Base-by-base conservation (phyloP, 2,329 filamentous ascomycete species). In the Sporothrix pseudoabietina region DNA sequence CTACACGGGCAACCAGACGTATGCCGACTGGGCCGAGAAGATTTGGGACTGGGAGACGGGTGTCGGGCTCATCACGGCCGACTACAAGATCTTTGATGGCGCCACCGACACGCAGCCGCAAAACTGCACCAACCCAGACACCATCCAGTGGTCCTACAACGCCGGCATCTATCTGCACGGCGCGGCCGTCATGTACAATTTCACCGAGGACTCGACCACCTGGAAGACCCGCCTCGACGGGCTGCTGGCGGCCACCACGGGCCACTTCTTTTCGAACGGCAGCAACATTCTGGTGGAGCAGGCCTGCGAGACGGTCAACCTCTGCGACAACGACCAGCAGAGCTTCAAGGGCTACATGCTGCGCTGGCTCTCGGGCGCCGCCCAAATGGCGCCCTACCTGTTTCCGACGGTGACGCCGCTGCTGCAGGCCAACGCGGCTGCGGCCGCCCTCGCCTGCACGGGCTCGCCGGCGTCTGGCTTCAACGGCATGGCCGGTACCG, bases 1-100 rank as follows among this genome's bases (percentile, higher is more conserved):
- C 14, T 96, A 93, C 82, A 97, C 94, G 0, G 88, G 89, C 66
- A 96, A 97, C 81, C 79, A 87, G 72, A 96, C 92, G 0, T 97
- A 97, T 79, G 85, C 88, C 9, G 87, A 92, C 14, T 94, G 91
- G 92, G 93, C 93, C 0, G 85, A 88, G 74, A 90, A 85, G 77
- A 84, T 91, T 10, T 97, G 90, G 79, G 85, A 90, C 68, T 93
- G 91, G 91, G 84, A 89, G 76, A 78, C 80, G 10, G 77, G 79
- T 0, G 82, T 87, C 10, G 85, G 87, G 0, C 84, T 93, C 71
- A 90, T 93, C 77, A 85, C 84, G 59, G 75, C 78, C 7, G 80
- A 86, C 14, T 89, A 83, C 78, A 82, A 85, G 70, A 83, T 92
- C n/a, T 87, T 83, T 76, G 91, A 90, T 80, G 88, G 88, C 70